Base-by-base conservation (phyloP, 2,329 filamentous ascomycete genomes). In the Macrophomina pseudophaseolina region DNA sequence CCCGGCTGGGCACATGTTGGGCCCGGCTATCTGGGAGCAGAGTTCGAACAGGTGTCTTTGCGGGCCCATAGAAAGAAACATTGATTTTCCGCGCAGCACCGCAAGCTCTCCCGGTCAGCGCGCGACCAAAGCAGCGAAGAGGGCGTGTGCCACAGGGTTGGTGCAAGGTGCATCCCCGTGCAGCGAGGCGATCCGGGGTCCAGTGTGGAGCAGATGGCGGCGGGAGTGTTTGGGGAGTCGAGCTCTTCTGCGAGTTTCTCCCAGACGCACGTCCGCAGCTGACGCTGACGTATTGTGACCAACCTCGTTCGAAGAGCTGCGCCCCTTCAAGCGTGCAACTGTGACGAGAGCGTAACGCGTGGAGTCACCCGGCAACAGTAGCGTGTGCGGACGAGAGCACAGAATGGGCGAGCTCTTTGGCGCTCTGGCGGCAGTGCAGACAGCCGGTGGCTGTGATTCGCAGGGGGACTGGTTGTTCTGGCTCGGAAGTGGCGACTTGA, bases 401-500 rank as follows among this genome's bases (percentile, higher is more conserved):
- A 30, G 54, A 44, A 38, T n/a, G 16, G n/a, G 23, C n/a, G 23
- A 30, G 33, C 23, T 54, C 7, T 38, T 14, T 40, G 33, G 51
- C 32, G 53, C 53, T 42, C 11, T 40, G n/a, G 28, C 12, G 40
- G 56, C 56, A 59, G 56, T 59, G 56, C 56, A 59, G 40, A 8
- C 56, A 18, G 56, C 23, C 40, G 56, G 56, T 40, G 28, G 40
- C 28, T 18, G 40, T 48, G 56, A 48, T 59, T 44, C 35, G 56
- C 40, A 18, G 32, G 33, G 23, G 53, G 40, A 16, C 32, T 42
- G 33, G 23, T 3, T 6, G 18, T 30, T 58, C 40, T 46, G 40
- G 56, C 28, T 59, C 56, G 56, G 40, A 48, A 46, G 56, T 59
- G 56, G 56, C 56, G 56, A 59, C 28, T 32, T 23, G 33, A 18